phyloP scores from a whole-genome alignment of 2,329 filamentous ascomycete species.

The Ophioceras dolichostomum region DNA sequence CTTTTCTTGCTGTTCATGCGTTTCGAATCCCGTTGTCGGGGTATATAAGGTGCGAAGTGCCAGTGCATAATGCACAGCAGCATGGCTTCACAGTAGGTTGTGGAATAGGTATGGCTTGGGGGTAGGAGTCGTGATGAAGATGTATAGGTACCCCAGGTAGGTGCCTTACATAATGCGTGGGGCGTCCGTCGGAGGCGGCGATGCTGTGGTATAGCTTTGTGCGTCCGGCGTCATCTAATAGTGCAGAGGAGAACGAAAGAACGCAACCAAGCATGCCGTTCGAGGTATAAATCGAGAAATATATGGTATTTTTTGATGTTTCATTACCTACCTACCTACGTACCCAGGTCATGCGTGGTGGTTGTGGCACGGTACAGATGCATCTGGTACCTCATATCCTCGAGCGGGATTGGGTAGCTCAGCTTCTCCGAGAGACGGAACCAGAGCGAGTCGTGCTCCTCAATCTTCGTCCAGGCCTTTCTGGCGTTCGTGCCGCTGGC shows the following conservation, averaged over 20 bases:
- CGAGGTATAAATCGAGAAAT: not conserved
- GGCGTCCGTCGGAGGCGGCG: too few relatives aligned
- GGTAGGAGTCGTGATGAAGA: too few relatives aligned
- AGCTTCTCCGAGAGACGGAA: conserved; percentile 60
- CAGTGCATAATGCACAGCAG: not conserved
- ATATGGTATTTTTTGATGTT: not conserved
- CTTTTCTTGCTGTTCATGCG: too few relatives aligned
- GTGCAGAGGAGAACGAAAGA: too few relatives aligned
- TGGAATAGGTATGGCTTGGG: not conserved
- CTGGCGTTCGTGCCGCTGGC: conserved; percentile 14
- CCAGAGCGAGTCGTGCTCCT: conserved; percentile 71
- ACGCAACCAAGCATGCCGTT: not conserved
- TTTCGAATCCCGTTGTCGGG: too few relatives aligned
- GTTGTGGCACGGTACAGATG: conserved; percentile 55
- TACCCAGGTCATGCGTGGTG: too few relatives aligned
- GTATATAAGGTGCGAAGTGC: not conserved
- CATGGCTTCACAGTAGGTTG: not conserved
- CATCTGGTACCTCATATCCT: conserved; percentile 92
- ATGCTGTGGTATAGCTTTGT: too few relatives aligned
- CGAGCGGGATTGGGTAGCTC: conserved; percentile 71
- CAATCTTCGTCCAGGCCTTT: conserved; percentile 58
- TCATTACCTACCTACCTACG: too few relatives aligned
- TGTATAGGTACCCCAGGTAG: too few relatives aligned
- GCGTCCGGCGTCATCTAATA: too few relatives aligned
- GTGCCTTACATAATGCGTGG: too few relatives aligned